Evolutionary conservation across 176 grass and related monocot genomes (phyloP).

Genomic region (Cenchrus americanus): DNA sequence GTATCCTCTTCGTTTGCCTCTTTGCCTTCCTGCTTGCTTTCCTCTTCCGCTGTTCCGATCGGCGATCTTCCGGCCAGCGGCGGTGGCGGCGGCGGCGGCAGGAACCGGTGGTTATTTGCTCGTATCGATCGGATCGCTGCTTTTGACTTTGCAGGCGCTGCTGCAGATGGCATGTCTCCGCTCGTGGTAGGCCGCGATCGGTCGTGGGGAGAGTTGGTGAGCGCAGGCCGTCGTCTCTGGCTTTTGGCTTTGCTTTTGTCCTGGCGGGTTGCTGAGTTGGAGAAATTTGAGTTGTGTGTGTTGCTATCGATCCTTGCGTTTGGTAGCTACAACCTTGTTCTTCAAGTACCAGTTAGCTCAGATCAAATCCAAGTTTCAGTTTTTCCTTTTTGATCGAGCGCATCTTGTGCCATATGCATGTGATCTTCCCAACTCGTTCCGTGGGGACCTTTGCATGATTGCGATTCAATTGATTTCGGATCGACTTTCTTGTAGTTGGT

Average conservation of each 20-base stretch:
- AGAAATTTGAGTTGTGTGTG: too few relatives aligned
- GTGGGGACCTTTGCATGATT: neutral
- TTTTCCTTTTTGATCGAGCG: neutral
- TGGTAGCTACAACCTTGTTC: conserved; percentile 33
- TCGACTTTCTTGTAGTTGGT: conserved; percentile 17
- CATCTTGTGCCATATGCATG: neutral
- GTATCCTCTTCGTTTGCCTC: neutral
- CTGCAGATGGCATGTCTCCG: conserved; percentile 39
- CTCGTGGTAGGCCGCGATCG: conserved; percentile 27
- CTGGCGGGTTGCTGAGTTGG: conserved; percentile 28
- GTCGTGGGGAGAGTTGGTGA: conserved; percentile 43
- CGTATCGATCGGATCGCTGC: conserved; percentile 3
- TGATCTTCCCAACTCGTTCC: neutral
- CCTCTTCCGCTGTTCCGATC: neutral
- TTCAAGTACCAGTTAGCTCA: neutral
- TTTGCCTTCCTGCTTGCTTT: neutral
- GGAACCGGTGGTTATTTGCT: neutral
- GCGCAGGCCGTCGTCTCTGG: conserved; percentile 33
- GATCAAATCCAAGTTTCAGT: neutral
- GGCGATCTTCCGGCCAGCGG: neutral
- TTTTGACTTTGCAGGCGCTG: conserved; percentile 34
- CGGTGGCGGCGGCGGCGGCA: neutral
- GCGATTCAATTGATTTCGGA: neutral
- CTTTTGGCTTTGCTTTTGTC: conserved; percentile 19
- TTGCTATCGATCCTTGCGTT: conserved; percentile 14